phyloP scores from a whole-genome alignment of 805 yeast genomes.

The Yueomyces sinensis region DNA sequence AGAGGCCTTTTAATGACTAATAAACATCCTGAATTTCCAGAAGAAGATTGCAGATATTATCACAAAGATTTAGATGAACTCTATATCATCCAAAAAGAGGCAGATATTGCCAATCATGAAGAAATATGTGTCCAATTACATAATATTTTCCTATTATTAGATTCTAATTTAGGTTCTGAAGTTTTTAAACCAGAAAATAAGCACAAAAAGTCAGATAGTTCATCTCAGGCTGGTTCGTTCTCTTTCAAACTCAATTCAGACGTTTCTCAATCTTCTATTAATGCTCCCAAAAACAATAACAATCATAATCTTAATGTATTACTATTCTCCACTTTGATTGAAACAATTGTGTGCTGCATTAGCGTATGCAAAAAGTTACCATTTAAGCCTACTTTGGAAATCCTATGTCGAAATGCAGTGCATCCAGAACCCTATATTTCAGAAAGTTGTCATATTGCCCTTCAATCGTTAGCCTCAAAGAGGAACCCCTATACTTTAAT shows the following conservation, averaged over 20 bases:
- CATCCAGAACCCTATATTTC: conserved; percentile 55
- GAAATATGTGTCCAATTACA: conserved; percentile 53
- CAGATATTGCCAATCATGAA: conserved; percentile 38
- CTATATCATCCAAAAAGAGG: conserved; percentile 17
- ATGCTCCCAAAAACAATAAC: conserved; percentile 25
- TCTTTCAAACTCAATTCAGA: conserved; percentile 30
- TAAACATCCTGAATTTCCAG: conserved; percentile 68
- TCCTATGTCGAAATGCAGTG: conserved; percentile 62
- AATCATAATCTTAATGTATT: conserved; percentile 33
- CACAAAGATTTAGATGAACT: conserved; percentile 24
- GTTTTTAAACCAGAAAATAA: conserved; percentile 26
- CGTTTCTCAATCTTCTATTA: conserved; percentile 24
- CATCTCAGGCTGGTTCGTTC: conserved; percentile 27
- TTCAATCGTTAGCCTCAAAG: conserved; percentile 52
- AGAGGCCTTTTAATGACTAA: conserved; percentile 56
- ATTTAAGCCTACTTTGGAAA: conserved; percentile 55
- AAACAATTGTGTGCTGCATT: conserved; percentile 61
- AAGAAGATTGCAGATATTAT: conserved; percentile 22
- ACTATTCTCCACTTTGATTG: conserved; percentile 55
- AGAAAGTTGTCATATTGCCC: conserved; percentile 46
- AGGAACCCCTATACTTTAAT: conserved; percentile 59
- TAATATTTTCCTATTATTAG: conserved; percentile 43
- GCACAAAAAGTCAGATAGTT: conserved; percentile 20
- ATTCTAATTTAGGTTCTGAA: conserved; percentile 41
- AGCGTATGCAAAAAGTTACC: conserved; percentile 33